Percentiles rank a stretch among this genome's conserved stretches.
Conservation (phyloP, 1,139 yeast genomes). For the Yamadazyma trypodendri region DNA sequence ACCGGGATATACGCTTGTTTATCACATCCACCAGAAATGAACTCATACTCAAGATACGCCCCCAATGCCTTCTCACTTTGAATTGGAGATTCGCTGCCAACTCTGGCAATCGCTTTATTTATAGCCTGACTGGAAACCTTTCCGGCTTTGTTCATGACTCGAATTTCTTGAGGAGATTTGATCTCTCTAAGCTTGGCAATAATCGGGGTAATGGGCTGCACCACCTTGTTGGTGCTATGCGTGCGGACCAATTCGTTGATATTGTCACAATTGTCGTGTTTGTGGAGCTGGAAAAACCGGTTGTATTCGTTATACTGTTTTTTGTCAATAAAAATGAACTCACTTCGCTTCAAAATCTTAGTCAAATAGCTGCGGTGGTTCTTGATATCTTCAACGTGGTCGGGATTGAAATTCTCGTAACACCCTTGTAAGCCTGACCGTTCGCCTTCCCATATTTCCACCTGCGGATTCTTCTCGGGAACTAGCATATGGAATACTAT, state of each 20-base stretch:
- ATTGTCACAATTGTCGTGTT: constrained; percentile 10
- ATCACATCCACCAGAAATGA: constrained; percentile 85
- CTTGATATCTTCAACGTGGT: constrained; percentile 57
- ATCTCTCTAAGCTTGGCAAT: constrained; percentile 61
- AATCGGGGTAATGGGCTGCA: constrained; percentile 45
- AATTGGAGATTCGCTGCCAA: constrained; percentile 46
- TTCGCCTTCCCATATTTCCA: constrained; percentile 94
- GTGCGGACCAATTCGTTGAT: constrained; percentile 11
- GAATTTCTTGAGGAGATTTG: constrained; percentile 75
- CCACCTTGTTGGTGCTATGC: constrained; percentile 26
- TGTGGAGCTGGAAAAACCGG: constrained; percentile 12
- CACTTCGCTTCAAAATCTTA: constrained; percentile 46
- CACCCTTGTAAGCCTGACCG: constrained; percentile 88
- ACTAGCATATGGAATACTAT: constrained; percentile 74
- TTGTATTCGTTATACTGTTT: constrained; percentile 8
- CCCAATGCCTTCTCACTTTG: constrained; percentile 74
- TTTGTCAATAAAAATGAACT: constrained; percentile 52
- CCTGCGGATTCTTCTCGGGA: constrained; percentile 73
- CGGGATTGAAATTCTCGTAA: constrained; percentile 82
- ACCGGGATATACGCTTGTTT: constrained; percentile 92
- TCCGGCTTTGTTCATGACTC: constrained; percentile 79
- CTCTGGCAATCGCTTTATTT: constrained; percentile 73
- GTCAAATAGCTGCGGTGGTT: constrained; percentile 42
- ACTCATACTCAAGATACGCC: constrained; percentile 79
- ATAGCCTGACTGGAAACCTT: constrained; percentile 79